Percentiles rank a stretch among this genome's conserved stretches.
These are phyloP conservation scores for Eurotiales sp. DNA, from an alignment of 2,329 filamentous ascomycete species.

Conservation along the genomic window DNA sequence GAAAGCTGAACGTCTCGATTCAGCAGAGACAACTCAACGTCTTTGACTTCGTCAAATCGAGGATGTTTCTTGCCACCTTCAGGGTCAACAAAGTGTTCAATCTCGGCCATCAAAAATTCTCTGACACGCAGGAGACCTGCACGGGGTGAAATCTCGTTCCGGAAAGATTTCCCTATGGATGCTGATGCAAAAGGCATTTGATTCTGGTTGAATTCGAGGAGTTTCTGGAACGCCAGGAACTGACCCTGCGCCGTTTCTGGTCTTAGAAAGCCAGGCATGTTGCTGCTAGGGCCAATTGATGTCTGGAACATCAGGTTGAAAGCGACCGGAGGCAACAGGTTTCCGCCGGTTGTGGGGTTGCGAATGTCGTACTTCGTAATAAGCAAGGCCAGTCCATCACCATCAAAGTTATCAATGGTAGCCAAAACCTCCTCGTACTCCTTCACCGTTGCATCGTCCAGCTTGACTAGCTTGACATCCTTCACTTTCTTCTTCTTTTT, in stretches of 20 bases:
- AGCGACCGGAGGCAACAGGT: slow-evolving; percentile 74
- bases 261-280: slow-evolving; percentile 77
- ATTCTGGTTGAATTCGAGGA: slow-evolving; percentile 93
- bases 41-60: slow-evolving; percentile 79
- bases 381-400: slow-evolving; percentile 76
- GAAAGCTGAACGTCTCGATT: slow-evolving; percentile 80
- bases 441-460: slow-evolving; percentile 78
- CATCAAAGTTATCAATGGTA: slow-evolving; percentile 92
- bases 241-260: slow-evolving; percentile 98
- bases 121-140: slow-evolving; percentile 88
- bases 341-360: slow-evolving; percentile 75
- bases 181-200: slow-evolving; percentile 96
- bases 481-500: slow-evolving; percentile 78
- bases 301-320: slow-evolving; percentile 99
- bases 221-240: slow-evolving; percentile 94
- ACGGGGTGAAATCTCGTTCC: slow-evolving; percentile 95
- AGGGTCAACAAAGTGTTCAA: slow-evolving; percentile 97
- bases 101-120: slow-evolving; percentile 98
- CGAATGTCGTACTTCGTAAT: slow-evolving; percentile 89
- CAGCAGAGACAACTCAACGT: slow-evolving; percentile 78
- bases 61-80: slow-evolving; percentile 90
- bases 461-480: slow-evolving; percentile 72
- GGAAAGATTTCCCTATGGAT: slow-evolving; percentile 95
- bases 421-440: slow-evolving; percentile 92
- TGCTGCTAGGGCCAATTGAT: slow-evolving; percentile 86